phyloP scores from a whole-genome alignment of 2,329 filamentous ascomycete genomes.

The Arthrobotrys megalospora region DNA sequence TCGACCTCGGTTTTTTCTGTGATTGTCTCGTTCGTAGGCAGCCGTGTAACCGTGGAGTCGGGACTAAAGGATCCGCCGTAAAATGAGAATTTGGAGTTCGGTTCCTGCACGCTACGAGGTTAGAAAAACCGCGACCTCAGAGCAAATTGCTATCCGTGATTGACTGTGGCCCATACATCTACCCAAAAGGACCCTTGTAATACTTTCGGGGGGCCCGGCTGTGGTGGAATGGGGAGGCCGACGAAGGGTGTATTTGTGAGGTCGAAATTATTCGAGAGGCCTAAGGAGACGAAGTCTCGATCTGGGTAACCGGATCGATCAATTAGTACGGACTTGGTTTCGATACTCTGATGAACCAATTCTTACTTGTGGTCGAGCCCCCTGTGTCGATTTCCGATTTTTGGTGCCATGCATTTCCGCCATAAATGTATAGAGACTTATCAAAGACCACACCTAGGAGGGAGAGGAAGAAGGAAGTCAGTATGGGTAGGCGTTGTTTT shows the following conservation, averaged over 20 bases:
- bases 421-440: constrained; percentile 33
- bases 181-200: constrained; percentile 42
- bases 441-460: constrained; percentile 13
- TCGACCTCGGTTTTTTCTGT: constrained; percentile 14
- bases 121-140: neutral
- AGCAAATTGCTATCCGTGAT: neutral
- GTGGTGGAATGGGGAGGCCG: constrained; percentile 36
- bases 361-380: constrained; percentile 28
- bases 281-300: constrained; percentile 31
- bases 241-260: constrained; percentile 14
- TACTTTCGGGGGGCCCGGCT: constrained; percentile 37
- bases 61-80: constrained; percentile 35
- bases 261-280: constrained; percentile 29
- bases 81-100: constrained; percentile 31
- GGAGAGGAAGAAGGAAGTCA: neutral
- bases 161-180: constrained; percentile 3
- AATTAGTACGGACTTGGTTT: neutral
- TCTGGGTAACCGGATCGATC: neutral
- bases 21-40: too few relatives aligned
- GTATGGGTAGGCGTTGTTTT: neutral
- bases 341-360: neutral
- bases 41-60: neutral
- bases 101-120: neutral
- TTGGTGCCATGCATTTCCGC: constrained; percentile 26
- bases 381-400: constrained; percentile 3